phyloP scores from a whole-genome alignment of 192 early-diverging fungal genomes.

The Gigaspora rosea region DNA sequence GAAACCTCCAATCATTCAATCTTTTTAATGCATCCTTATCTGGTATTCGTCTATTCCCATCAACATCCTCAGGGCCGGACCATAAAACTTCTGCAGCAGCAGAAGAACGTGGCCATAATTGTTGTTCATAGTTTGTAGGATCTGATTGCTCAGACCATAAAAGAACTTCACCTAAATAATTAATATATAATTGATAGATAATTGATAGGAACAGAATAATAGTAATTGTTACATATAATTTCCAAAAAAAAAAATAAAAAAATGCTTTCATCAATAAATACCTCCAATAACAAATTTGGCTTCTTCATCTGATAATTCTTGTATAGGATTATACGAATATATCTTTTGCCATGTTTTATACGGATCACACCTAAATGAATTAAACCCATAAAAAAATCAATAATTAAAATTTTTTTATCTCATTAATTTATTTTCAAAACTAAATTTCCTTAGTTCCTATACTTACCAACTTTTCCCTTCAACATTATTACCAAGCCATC shows the following conservation, averaged over 20 bases:
- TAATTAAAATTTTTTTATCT: too few relatives aligned
- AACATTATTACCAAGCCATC: slow-evolving; percentile 56
- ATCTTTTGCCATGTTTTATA: slow-evolving; percentile 76
- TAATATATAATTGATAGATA: neutral
- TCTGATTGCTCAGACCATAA: slow-evolving; percentile 79
- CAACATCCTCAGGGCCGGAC: slow-evolving; percentile 60
- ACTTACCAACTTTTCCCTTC: slow-evolving; percentile 39
- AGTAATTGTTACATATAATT: neutral
- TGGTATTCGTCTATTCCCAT: slow-evolving; percentile 50
- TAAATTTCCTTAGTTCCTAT: neutral
- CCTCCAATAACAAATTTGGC: slow-evolving; percentile 64
- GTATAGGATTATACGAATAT: slow-evolving; percentile 68
- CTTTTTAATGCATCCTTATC: slow-evolving; percentile 62
- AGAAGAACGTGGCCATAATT: slow-evolving; percentile 73
- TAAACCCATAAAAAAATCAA: too few relatives aligned
- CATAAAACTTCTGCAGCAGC: slow-evolving; percentile 72
- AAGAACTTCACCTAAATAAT: slow-evolving; percentile 56
- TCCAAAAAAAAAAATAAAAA: neutral
- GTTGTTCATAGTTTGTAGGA: slow-evolving; percentile 59
- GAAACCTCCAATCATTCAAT: slow-evolving; percentile 73
- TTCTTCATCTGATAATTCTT: slow-evolving; percentile 53
- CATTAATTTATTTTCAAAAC: too few relatives aligned
- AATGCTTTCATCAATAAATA: neutral
- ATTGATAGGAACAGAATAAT: neutral
- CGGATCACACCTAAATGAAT: slow-evolving; percentile 58